phyloP scores from a whole-genome alignment of 768 basidiomycete species.

The Lentinula raphanica region DNA sequence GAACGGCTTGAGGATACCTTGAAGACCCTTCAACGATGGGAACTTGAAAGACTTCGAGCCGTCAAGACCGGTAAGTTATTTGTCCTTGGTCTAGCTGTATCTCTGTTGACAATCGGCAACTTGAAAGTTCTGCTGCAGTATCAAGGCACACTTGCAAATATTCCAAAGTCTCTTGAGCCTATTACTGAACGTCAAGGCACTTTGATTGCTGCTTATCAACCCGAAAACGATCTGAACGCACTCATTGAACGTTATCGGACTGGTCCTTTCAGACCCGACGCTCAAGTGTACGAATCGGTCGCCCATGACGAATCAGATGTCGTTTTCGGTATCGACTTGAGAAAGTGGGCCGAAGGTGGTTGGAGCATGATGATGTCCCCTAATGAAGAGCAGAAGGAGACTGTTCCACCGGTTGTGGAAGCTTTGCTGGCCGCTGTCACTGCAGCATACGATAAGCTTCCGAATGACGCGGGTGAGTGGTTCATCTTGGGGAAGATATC shows the following conservation, averaged over 20 bases:
- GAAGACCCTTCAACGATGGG: slow-evolving; percentile 79
- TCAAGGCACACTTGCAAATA: slow-evolving; percentile 69
- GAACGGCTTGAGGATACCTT: slow-evolving; percentile 81
- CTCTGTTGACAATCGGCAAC: background rate
- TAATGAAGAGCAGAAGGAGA: slow-evolving; percentile 51
- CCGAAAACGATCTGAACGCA: slow-evolving; percentile 80
- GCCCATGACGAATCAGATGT: slow-evolving; percentile 81
- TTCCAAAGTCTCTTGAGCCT: slow-evolving; percentile 63
- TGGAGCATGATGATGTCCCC: slow-evolving; percentile 56
- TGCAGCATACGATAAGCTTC: slow-evolving; percentile 55
- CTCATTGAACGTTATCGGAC: slow-evolving; percentile 92
- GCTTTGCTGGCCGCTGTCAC: slow-evolving; percentile 60
- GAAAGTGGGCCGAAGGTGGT: slow-evolving; percentile 85
- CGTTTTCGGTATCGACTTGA: slow-evolving; percentile 86
- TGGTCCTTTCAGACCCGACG: slow-evolving; percentile 83
- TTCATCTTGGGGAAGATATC: background rate
- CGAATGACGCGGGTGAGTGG: slow-evolving; percentile 54
- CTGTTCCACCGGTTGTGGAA: slow-evolving; percentile 68
- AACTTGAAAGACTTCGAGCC: slow-evolving; percentile 73
- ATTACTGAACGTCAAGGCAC: slow-evolving; percentile 67
- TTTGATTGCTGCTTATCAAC: slow-evolving; percentile 78
- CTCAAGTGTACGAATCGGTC: slow-evolving; percentile 84
- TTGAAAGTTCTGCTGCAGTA: slow-evolving; percentile 76
- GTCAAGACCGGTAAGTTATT: slow-evolving; percentile 68
- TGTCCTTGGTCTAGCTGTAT: background rate